A percentile compares a stretch with the other conserved stretches of the same genome.
Evolutionary conservation across 176 grass and related monocot species (phyloP).

Genomic region (Urochloa ruziziensis): DNA sequence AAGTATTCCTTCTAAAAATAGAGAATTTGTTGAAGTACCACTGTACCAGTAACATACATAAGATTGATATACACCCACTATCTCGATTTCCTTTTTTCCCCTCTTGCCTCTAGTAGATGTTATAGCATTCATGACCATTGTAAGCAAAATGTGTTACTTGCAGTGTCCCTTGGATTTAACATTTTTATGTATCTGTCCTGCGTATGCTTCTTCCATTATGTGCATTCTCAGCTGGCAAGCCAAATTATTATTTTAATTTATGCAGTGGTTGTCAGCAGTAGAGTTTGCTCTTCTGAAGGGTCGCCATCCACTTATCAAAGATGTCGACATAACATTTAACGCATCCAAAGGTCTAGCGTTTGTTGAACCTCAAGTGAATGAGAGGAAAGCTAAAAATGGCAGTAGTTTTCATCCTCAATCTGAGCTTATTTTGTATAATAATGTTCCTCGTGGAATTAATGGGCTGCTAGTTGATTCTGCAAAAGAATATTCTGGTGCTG

Average conservation of each 20-base stretch:
- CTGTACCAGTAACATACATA: not conserved
- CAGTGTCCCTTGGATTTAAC: not conserved
- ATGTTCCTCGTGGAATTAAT: slow-evolving; percentile 49
- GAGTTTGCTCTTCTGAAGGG: slow-evolving; percentile 95
- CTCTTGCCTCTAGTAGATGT: not conserved
- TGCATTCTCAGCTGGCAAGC: slow-evolving; percentile 1
- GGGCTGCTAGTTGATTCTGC: slow-evolving; percentile 54
- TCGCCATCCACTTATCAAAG: slow-evolving; percentile 92
- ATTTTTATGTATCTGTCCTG: slow-evolving; percentile 18
- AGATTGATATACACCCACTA: not conserved
- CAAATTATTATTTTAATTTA: slow-evolving; percentile 40
- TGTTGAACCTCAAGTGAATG: slow-evolving; percentile 46
- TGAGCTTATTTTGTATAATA: slow-evolving; percentile 45
- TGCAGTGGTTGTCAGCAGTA: slow-evolving; percentile 90
- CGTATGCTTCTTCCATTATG: not conserved
- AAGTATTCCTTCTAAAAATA: not conserved
- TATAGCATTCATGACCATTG: slow-evolving; percentile 13
- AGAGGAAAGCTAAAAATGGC: slow-evolving; percentile 28
- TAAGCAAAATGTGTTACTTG: not conserved
- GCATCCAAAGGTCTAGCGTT: slow-evolving; percentile 80
- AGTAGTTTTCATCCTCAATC: slow-evolving; percentile 21
- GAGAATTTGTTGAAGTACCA: not conserved
- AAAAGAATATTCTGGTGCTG: slow-evolving; percentile 41
- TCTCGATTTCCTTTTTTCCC: not conserved
- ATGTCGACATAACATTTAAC: slow-evolving; percentile 80